Evolutionary conservation across 192 early-diverging fungal species (phyloP), one percentile per base, ranked within the genome.

Genomic region (Dissophora globulifera): DNA sequence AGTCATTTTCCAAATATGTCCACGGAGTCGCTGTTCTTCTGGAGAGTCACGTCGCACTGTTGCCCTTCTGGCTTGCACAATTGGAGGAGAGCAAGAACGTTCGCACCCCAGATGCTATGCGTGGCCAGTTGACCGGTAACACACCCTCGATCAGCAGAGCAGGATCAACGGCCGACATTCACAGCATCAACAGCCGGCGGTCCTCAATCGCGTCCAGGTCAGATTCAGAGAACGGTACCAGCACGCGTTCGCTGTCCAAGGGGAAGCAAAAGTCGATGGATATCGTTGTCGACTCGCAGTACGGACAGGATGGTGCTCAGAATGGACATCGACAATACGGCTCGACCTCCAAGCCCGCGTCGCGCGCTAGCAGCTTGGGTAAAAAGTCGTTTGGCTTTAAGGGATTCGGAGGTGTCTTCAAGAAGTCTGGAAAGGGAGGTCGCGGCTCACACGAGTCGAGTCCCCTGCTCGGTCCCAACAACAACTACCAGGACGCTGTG

Each of bases 1-100:
- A 93, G 25, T 87, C 88, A 48, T 96, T 96, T 72, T 91, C 89
- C n/a, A 96, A 96, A 57, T 96, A 93, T 78, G 85, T 92, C 32
- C 93, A 96, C 78, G 94, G 93, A 60, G 85, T 89, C 52, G 88
- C 92, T 3, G 85, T 89, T 9, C 76, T 95, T 16, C 81, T 90
- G 58, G 87, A 86, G 29, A 83, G 80, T 22, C 83, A 84, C 26
- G 88, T 89, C 0, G 70, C 82, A n/a, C 82, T 89, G 22, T 54
- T 90, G 23, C 88, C 88, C 2, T 90, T 87, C 71, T 90, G 88
- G 88, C 45, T 90, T 56, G 53, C 66, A 22, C 67, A 68, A 25
- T 58, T 76, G 0, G 72, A 76, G 52, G 67, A 76, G n/a, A n/a
- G n/a, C 38, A 64, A 76, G 3, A 50, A 62, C 35, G 64, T 40